Conservation (phyloP, 2,329 filamentous ascomycete species). For the Sarocladium strictum region DNA sequence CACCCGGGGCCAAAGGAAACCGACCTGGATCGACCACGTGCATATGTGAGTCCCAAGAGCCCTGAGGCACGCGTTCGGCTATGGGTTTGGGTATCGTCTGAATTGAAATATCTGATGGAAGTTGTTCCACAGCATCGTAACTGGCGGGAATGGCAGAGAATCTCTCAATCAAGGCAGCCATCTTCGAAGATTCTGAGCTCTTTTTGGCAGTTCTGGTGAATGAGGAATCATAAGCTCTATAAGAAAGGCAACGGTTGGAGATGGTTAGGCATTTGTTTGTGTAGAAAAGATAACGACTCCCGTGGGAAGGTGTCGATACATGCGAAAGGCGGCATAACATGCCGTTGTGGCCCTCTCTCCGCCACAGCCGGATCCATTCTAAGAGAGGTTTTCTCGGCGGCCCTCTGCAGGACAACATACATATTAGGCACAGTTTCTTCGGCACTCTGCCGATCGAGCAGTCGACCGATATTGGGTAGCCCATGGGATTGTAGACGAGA, state of each 20-base stretch:
- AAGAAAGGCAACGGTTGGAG: not conserved
- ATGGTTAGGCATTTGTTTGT: not conserved
- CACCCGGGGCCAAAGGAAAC: constrained; percentile 41
- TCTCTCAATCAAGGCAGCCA: not conserved
- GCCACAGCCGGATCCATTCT: not conserved
- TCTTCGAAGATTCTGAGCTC: not conserved
- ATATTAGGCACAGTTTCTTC: not conserved
- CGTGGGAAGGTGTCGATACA: not conserved
- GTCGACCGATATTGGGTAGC: not conserved
- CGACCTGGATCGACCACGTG: constrained; percentile 50
- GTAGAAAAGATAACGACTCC: not conserved
- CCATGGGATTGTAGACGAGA: too few species aligned
- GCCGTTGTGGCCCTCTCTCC: not conserved
- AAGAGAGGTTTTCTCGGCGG: not conserved
- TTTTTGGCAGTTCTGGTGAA: not conserved
- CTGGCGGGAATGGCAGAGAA: not conserved
- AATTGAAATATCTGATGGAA: not conserved
- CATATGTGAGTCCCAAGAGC: constrained; percentile 58
- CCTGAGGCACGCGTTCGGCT: constrained; percentile 21
- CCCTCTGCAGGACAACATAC: not conserved
- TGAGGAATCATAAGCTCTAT: not conserved
- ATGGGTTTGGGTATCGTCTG: not conserved
- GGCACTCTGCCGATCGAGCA: not conserved
- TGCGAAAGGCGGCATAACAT: not conserved
- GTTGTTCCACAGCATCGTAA: not conserved